Base-by-base conservation (phyloP, 2,329 filamentous ascomycete genomes). In the Sporothrix dimorphospora region DNA sequence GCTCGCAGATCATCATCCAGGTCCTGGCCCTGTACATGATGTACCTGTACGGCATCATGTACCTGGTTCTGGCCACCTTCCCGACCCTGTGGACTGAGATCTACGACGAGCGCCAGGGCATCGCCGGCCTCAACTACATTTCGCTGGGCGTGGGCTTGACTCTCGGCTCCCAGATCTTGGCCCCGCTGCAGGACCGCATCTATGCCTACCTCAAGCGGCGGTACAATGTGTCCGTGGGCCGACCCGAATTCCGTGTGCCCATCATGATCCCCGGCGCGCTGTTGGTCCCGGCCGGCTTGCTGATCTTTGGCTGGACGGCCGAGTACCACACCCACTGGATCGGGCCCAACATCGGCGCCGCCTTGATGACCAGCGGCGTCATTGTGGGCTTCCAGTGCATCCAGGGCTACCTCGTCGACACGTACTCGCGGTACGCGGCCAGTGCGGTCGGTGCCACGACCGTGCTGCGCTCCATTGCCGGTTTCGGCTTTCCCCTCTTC, bases 401-500 rank as follows among this genome's bases (percentile, higher is more conserved):
- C 24, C 83, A 85, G 78, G 80, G 78, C 2, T 86, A 83, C 76
- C 76, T 85, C 1, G 82, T 86, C 45, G 85, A 86, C 76, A 77
- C 81, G 0, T 86, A 85, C 76, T 78, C 81, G n/a, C 78, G 79
- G 9, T 84, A 83, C 73, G 84, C 83, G 1, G 84, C 84, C 42
- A 83, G 81, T 65, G 85, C 83, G 8, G 79, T 86, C 11, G 82
- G 77, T 3, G 84, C 84, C 42, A 80, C 79, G 30, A 84, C 82
- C 21, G 79, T 86, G 3, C 77, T 85, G 49, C 80, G 85, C 4
- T 84, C 81, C 40, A 76, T 88, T 12, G 85, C 84, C 3, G 85
- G 85, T 1, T 86, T 87, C 34, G 83, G 83, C 8, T 82, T 88
- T 68, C 86, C 86, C 12, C 80, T 88, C 0, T 86, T 87, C 49